Evolutionary conservation across 2,329 filamentous ascomycete species (phyloP), one percentile per base, ranked within the genome.

Genomic region (Venturia asperata): DNA sequence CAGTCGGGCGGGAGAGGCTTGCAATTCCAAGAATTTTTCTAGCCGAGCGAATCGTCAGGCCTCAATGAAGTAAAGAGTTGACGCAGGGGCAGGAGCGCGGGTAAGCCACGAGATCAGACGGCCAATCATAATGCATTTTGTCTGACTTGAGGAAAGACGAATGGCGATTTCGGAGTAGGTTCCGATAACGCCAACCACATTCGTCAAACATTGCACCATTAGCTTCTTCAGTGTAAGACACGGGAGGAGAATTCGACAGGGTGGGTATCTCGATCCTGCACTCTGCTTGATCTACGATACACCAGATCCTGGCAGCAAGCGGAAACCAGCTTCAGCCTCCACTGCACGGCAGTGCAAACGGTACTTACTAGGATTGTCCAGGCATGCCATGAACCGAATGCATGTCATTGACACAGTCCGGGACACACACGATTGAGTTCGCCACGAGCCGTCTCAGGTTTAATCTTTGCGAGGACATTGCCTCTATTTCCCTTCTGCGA

Each of bases 171-270:
- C 3, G 21, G 24, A 9, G 2, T 2, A 15, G 6, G 9, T 24
- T 24, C 21, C 1, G 3, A 49, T 3, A 9, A 2, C n/a, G 10
- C n/a, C 24, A 49, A 49, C 45, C n/a, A n/a, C n/a, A 24, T 49
- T 24, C 21, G 45, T 49, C n/a, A 21, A 11, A 21, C n/a, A 49
- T 7, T 49, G 45, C 45, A 49, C 45, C 45, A 49, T 10, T 49
- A 24, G 45, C 45, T 49, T 49, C 45, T n/a, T 49, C 45, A 49
- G 45, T 24, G 45, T 49, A 24, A 49, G 45, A 49, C 45, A 49
- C 45, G 45, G 45, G n/a, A 19, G 9, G n/a, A 24, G 45, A 49
- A 9, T 24, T 49, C 19, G 45, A 24, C 45, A n/a, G 42, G 45
- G 9, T 49, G 7, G 21, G 21, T 21, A 49, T 49, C 39, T 41